Conservation (phyloP, 441 rosid genomes). For the Populus tomentosa region DNA sequence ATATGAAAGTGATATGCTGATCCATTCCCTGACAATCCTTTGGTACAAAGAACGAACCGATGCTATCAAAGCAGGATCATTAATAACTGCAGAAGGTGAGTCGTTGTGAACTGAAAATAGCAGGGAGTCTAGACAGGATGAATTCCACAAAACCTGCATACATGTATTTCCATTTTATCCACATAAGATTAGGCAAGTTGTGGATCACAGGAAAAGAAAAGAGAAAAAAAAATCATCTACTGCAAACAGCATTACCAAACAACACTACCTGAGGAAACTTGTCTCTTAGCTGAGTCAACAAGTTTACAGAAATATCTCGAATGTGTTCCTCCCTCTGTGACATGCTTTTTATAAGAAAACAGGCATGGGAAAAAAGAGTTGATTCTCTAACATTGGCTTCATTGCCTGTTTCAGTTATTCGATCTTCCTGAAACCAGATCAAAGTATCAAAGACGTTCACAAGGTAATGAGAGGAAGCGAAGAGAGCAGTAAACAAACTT, state of each 20-base stretch:
- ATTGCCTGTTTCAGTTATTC: conserved; percentile 68
- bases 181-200: conserved; percentile 16
- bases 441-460: conserved; percentile 21
- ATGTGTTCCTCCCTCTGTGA: conserved; percentile 95
- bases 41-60: conserved; percentile 87
- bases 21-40: conserved; percentile 86
- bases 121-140: conserved; percentile 85
- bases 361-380: conserved; percentile 74
- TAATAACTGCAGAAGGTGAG: conserved; percentile 59
- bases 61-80: conserved; percentile 81
- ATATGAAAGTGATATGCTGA: conserved; percentile 77
- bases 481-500: not conserved
- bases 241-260: conserved; percentile 6
- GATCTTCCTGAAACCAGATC: conserved; percentile 74
- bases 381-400: conserved; percentile 81
- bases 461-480: not conserved
- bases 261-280: conserved; percentile 88
- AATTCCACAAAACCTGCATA: conserved; percentile 94
- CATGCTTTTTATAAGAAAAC: conserved; percentile 92
- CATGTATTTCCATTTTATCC: conserved; percentile 16
- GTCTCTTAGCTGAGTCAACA: conserved; percentile 89
- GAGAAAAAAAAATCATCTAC: not conserved
- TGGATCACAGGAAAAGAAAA: conserved; percentile 10
- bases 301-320: conserved; percentile 81
- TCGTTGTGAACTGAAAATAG: conserved; percentile 73